Conservation (phyloP, 306 rosid species). For the Corylus heterophylla region DNA sequence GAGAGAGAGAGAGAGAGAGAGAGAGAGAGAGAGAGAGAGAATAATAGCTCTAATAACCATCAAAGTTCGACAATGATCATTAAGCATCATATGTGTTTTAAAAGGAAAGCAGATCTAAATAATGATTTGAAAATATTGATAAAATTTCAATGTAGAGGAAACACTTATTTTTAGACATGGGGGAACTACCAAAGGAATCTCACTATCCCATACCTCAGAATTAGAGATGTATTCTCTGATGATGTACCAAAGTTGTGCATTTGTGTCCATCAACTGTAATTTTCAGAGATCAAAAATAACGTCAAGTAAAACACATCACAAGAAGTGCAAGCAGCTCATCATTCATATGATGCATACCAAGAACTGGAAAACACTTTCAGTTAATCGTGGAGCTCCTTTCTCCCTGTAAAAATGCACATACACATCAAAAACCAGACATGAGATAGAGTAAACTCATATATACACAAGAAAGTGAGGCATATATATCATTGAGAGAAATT, state of each 20-base stretch:
- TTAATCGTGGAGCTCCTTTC: conserved; percentile 79
- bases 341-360: conserved; percentile 67
- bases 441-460: conserved; percentile 10
- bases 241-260: conserved; percentile 97
- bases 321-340: conserved; percentile 34
- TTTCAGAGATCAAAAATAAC: conserved; percentile 34
- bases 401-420: conserved; percentile 54
- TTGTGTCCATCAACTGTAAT: conserved; percentile 92
- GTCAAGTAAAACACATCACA: conserved; percentile 34
- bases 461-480: conserved; percentile 5
- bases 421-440: conserved; percentile 23
- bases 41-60: background rate
- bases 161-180: background rate
- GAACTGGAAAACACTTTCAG: conserved; percentile 97
- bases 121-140: background rate
- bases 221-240: conserved; percentile 93
- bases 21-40: no score
- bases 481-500: conserved; percentile 15
- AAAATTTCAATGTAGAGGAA: background rate
- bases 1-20: background rate
- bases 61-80: background rate
- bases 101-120: background rate
- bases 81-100: background rate
- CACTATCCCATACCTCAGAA: conserved; percentile 65
- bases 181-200: conserved; percentile 8